Percentiles rank a stretch among this genome's conserved stretches.
phyloP scores from a whole-genome alignment of 1,284 basidiomycete genomes.

The Bondarzewia mesenterica region DNA sequence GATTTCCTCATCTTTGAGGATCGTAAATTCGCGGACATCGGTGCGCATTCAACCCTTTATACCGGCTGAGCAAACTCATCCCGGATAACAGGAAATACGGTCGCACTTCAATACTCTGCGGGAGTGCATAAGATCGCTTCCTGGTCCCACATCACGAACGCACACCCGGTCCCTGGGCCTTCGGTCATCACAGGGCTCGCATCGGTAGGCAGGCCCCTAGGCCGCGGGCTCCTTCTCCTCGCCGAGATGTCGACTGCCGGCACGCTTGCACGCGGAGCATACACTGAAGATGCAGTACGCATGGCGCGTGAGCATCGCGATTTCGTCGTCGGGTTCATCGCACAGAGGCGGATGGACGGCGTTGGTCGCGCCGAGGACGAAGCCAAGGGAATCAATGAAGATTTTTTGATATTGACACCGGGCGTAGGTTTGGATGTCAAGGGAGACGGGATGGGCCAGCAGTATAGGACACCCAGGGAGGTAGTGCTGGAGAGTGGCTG shows the following conservation, averaged over 20 bases:
- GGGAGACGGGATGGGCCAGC: conserved; percentile 91
- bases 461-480: conserved; percentile 88
- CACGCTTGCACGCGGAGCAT: conserved; percentile 76
- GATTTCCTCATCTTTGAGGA: conserved; percentile 99
- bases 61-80: not conserved
- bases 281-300: conserved; percentile 79
- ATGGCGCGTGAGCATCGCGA: conserved; percentile 79
- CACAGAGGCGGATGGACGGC: conserved; percentile 76
- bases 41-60: conserved; percentile 32
- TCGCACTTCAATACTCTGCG: conserved; percentile 88
- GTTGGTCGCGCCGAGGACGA: conserved; percentile 32
- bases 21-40: conserved; percentile 98
- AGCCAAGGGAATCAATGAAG: conserved; percentile 37
- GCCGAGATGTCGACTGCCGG: conserved; percentile 97
- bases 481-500: conserved; percentile 84
- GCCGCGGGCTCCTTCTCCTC: conserved; percentile 84
- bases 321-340: conserved; percentile 96
- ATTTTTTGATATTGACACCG: conserved; percentile 90
- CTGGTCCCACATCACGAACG: conserved; percentile 98
- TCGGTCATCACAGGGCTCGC: conserved; percentile 87
- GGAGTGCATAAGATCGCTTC: conserved; percentile 92
- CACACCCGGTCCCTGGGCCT: conserved; percentile 91
- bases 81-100: conserved; percentile 77
- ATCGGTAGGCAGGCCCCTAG: conserved; percentile 77
- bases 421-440: conserved; percentile 83